phyloP scores from a whole-genome alignment of 1,284 basidiomycete species.

The Ustilago tritici region DNA sequence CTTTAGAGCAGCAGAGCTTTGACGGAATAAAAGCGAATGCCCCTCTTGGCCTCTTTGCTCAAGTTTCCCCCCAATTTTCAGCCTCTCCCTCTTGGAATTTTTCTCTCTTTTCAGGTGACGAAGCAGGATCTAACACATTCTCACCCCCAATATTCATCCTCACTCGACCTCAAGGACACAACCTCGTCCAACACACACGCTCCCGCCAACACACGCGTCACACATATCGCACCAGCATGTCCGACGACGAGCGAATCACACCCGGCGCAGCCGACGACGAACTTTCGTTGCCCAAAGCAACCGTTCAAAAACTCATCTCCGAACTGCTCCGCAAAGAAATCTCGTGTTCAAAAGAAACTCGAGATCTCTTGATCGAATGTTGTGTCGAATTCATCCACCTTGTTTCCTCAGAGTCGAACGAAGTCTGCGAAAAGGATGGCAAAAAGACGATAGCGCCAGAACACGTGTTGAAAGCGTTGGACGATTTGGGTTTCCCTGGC shows the following conservation, averaged over 20 bases:
- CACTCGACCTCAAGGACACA: not conserved
- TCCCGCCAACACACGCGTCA: not conserved
- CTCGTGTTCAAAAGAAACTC: constrained; percentile 92
- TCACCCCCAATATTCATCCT: not conserved
- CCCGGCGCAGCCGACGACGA: constrained; percentile 81
- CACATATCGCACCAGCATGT: constrained; percentile 73
- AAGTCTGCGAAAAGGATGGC: constrained; percentile 96
- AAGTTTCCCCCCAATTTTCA: not conserved
- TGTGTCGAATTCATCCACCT: constrained; percentile 99
- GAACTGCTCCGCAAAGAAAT: constrained; percentile 90
- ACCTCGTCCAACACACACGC: not conserved
- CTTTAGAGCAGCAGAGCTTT: not conserved
- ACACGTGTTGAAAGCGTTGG: constrained; percentile 91
- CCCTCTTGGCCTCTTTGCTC: not conserved
- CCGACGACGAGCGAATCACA: constrained; percentile 81
- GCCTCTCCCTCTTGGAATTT: not conserved
- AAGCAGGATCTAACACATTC: constrained; percentile 1
- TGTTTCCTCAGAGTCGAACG: constrained; percentile 96
- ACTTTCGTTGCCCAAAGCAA: constrained; percentile 93
- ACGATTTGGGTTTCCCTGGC: constrained; percentile 89
- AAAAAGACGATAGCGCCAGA: constrained; percentile 99
- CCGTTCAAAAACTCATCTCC: constrained; percentile 94
- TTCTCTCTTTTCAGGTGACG: not conserved
- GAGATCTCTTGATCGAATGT: constrained; percentile 95
- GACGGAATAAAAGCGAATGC: constrained; percentile 40